These are phyloP conservation scores for Boletus eberwhitei DNA, from an alignment of 768 basidiomycete genomes.

Conservation along the genomic window DNA sequence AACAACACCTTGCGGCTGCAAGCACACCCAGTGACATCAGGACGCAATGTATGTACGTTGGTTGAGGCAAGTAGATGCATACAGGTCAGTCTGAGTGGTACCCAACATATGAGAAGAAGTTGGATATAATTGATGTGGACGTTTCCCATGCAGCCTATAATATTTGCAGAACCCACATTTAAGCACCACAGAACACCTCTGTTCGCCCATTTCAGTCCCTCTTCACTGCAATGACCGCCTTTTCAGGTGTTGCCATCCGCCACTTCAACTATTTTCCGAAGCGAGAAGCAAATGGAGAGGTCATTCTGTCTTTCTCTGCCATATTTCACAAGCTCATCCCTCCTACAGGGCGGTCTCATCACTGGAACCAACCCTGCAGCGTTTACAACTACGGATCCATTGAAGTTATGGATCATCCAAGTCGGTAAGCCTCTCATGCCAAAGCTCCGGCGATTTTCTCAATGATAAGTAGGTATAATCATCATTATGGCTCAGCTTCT, in stretches of 20 bases:
- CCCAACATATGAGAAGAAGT: background rate
- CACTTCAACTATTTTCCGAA: background rate
- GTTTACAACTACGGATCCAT: constrained; percentile 64
- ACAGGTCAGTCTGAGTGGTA: background rate
- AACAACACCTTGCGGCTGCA: no score
- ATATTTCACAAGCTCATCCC: background rate
- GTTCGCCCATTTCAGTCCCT: no score
- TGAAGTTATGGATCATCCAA: constrained; percentile 78
- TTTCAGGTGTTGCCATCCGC: constrained; percentile 43
- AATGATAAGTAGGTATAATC: constrained; percentile 61
- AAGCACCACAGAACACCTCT: background rate
- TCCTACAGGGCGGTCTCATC: constrained; percentile 64
- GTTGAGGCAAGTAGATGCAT: no score
- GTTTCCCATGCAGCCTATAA: no score
- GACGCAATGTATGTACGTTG: background rate
- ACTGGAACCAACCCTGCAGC: constrained; percentile 69
- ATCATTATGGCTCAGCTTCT: constrained; percentile 74
- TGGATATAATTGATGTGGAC: background rate
- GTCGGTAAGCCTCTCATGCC: constrained; percentile 47
- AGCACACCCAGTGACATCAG: background rate
- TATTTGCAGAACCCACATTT: background rate
- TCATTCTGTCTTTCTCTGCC: background rate
- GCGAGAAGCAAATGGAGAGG: constrained; percentile 26
- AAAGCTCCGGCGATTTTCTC: background rate
- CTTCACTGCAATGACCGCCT: constrained; percentile 30